Percentiles rank a stretch among this genome's conserved stretches.
Conservation (phyloP, 495 filamentous ascomycete species). For the Aspergillus taichungensis region DNA sequence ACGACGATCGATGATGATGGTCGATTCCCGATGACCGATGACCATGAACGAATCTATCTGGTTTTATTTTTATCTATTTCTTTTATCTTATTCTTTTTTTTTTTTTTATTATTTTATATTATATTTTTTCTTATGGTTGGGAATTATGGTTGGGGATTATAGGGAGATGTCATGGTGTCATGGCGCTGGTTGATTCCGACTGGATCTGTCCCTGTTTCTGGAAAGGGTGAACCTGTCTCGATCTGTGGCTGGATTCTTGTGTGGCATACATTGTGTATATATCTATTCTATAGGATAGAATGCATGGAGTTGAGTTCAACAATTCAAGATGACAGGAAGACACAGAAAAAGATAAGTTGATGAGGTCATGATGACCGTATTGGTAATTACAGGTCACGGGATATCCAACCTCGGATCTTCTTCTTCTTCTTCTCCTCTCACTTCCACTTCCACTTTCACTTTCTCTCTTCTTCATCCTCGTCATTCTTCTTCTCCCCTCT, state of each 20-base stretch:
- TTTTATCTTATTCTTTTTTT: neutral
- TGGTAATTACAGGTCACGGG: too few species aligned
- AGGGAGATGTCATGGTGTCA: neutral
- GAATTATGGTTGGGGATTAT: constrained; percentile 1
- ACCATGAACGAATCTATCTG: neutral
- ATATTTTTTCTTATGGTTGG: neutral
- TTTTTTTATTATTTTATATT: neutral
- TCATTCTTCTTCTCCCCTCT: constrained; percentile 1
- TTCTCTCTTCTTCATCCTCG: constrained; percentile 2
- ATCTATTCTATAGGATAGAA: too few species aligned
- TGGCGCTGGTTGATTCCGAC: neutral
- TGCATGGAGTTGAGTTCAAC: too few species aligned
- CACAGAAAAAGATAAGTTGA: neutral
- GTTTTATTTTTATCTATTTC: neutral
- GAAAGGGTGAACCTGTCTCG: too few species aligned
- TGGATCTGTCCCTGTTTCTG: too few species aligned
- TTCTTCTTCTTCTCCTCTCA: constrained; percentile 1
- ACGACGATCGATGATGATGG: too few species aligned
- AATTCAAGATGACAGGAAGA: too few species aligned
- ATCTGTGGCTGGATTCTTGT: too few species aligned
- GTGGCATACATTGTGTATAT: too few species aligned
- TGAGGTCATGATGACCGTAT: constrained; percentile 3
- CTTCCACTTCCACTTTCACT: constrained; percentile 5
- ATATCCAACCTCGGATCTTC: neutral
- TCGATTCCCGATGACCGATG: neutral